Base-by-base conservation (phyloP, 2,329 filamentous ascomycete genomes). In the Pseudopyricularia cyperi region DNA sequence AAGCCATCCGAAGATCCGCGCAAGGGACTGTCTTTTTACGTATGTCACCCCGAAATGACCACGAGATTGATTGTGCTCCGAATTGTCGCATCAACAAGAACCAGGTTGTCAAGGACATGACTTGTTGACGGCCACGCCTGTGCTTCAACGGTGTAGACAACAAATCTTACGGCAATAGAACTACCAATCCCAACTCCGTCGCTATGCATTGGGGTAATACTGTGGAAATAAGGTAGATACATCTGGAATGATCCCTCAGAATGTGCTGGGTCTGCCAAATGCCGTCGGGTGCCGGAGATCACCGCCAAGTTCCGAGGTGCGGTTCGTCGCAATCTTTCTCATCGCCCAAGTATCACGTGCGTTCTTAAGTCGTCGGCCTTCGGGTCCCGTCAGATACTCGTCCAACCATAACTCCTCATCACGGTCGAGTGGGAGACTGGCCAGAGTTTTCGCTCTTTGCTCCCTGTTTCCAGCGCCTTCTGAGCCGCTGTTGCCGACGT, bases 351-450 rank as follows among this genome's bases (percentile, higher is more conserved):
- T 87, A 59, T 91, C 87, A 61, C 79, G 83, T 3, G 85, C 81
- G 24, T 77, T 79, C 56, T 76, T 79, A 7, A 85, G 67, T 42
- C 71, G 75, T 60, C 79, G 80, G 2, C 85, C 85, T 46, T 80
- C 79, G 11, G 85, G 83, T 4, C 71, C 69, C 0, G 79, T 71
- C 35, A 94, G 68, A 53, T 77, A 84, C 26, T 84, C 77, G 57
- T 84, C 80, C 55, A 94, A 80, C 84, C 86, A 91, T 4, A 62
- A 63, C 62, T 90, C 86, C 62, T 95, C 89, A 17, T 77, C 70
- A 1, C 71, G 63, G 53, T 80, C 80, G n/a, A 94, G 77, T 0
- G 87, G 85, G 55, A 91, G 66, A 55, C 83, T 82, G 8, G 88
- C 76, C 0, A 94, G 71, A 63, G 50, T 44, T 14, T n/a, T 30